phyloP scores from a whole-genome alignment of 1,139 yeast genomes.

The Yamadazyma friedrichii region DNA sequence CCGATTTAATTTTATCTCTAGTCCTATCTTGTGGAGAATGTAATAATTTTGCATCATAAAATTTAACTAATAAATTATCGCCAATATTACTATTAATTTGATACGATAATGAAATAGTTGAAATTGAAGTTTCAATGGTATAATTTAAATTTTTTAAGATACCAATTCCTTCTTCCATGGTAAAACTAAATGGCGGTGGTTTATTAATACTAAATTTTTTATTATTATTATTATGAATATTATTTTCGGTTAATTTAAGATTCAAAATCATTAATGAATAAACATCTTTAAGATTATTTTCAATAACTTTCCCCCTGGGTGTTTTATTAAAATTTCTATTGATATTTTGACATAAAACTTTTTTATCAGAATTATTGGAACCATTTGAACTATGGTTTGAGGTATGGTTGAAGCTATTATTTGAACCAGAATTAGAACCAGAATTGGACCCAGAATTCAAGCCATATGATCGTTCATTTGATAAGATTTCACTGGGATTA shows the following conservation, averaged over 20 bases:
- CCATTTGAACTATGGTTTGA: no score
- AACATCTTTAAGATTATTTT: constrained; percentile 57
- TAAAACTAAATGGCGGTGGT: constrained; percentile 53
- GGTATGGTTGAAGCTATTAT: not conserved
- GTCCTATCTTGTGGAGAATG: constrained; percentile 81
- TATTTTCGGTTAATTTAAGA: constrained; percentile 34
- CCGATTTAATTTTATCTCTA: constrained; percentile 39
- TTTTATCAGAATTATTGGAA: not conserved
- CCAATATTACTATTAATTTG: constrained; percentile 56
- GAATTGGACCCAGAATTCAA: not conserved
- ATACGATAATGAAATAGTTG: constrained; percentile 62
- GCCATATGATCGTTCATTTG: no score
- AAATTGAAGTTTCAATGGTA: constrained; percentile 45
- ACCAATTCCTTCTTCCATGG: constrained; percentile 48
- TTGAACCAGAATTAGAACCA: not conserved
- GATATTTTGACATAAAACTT: constrained; percentile 11
- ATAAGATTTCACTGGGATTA: no score
- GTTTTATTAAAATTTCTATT: constrained; percentile 33
- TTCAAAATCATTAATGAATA: constrained; percentile 53
- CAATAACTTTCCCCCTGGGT: constrained; percentile 50
- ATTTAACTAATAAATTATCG: constrained; percentile 45
- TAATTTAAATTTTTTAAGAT: constrained; percentile 51
- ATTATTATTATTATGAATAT: not conserved
- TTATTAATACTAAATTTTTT: constrained; percentile 16
- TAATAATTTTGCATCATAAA: constrained; percentile 65